Percentiles rank a stretch among this genome's conserved stretches.
These are phyloP conservation scores for Pyrus communis DNA, from an alignment of 306 rosid species.

Conservation along the genomic window DNA sequence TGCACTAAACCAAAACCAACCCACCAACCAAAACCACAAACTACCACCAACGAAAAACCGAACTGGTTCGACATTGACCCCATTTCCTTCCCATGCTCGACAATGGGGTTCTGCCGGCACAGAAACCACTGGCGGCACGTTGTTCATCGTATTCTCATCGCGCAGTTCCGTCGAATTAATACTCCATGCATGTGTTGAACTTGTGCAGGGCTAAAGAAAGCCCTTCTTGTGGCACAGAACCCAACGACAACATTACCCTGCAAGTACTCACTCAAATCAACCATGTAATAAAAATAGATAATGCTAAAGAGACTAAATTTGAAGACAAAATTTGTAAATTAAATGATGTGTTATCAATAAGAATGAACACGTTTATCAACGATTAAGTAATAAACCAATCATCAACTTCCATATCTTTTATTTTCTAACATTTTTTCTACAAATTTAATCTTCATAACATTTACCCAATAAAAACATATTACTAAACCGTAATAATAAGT, in stretches of 20 bases:
- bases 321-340: too few species aligned
- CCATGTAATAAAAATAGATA: neutral
- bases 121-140: neutral
- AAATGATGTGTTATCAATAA: too few species aligned
- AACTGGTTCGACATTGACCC: neutral
- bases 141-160: neutral
- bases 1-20: neutral
- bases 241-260: constrained; percentile 6
- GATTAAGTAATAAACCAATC: too few species aligned
- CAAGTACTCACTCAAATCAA: constrained; percentile 4
- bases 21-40: neutral
- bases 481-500: too few species aligned
- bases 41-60: neutral
- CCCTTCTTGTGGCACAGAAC: neutral
- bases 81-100: neutral
- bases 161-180: neutral
- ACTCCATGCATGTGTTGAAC: neutral
- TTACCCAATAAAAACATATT: too few species aligned
- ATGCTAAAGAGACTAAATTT: too few species aligned
- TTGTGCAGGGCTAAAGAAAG: neutral
- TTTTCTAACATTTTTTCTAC: too few species aligned
- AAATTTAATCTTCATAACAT: too few species aligned
- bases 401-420: too few species aligned
- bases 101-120: neutral
- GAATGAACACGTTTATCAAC: too few species aligned